Evolutionary conservation across 768 basidiomycete species (phyloP), one percentile per base, ranked within the genome.

Genomic region (Auricularia sp.): DNA sequence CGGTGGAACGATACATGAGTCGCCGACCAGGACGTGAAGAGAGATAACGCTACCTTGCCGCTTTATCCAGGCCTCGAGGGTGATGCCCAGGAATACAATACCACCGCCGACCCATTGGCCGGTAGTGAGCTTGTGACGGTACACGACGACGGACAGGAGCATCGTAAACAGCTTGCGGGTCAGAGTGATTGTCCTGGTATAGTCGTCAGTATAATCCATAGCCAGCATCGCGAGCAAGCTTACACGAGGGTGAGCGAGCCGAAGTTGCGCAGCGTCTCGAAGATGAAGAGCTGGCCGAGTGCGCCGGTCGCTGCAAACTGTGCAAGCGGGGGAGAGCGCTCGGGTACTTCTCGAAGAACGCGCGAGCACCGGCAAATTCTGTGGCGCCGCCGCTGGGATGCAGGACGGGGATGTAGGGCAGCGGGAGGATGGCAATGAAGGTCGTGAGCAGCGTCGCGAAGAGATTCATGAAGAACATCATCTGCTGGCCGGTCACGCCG

Each of bases 391-490:
- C 80, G 14, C 85, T 82, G 1, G 90, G 91, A 71, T 91, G 88
- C 58, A 92, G 80, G 47, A 94, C 86, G 18, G 94, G 89, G 64
- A 94, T 91, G 69, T 87, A 82, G 1, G 87, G 93, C 35, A 93
- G 79, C 3, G 88, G 92, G 61, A 92, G 80, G 6, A 89, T 73
- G 34, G 87, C 83, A 34, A 97, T 85, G 11, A 86, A 72, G 1
- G 82, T 78, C 24, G 90, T 87, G 65, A 92, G 73, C 44, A 87
- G 67, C 3, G 94, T 91, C 76, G 89, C 88, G 78, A 95, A 88
- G 34, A 90, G 69, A 73, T 94, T 96, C 76, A 99, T 96, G 86
- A 87, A 96, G 74, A 98, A 88, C 97, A 99, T 98, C 95, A 99
- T 98, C 73, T 99, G 97, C 75, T 97, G 94, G 7, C 97, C 97